Evolutionary conservation across 352 stramenopile species (phyloP).

Genomic region (Phytophthora sp.): DNA sequence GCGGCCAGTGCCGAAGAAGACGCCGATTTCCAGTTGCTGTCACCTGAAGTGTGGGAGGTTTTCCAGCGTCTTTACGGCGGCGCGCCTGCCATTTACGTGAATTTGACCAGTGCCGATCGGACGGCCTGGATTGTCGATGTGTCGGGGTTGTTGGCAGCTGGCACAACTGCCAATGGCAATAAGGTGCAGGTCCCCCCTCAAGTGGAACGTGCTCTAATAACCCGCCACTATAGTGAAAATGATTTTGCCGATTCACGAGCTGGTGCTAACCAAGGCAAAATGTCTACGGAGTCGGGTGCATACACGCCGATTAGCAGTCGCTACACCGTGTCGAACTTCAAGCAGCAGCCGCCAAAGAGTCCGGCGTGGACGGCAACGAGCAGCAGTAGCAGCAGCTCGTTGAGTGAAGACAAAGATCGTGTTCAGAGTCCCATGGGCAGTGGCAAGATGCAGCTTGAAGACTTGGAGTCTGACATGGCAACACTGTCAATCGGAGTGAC

Average conservation of each 20-base stretch:
- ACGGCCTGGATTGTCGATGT: constrained; percentile 57
- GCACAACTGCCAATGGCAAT: constrained; percentile 27
- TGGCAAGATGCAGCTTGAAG: constrained; percentile 41
- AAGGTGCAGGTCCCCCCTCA: constrained; percentile 30
- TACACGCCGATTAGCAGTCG: constrained; percentile 25
- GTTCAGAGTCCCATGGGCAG: constrained; percentile 19
- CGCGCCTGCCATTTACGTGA: constrained; percentile 55
- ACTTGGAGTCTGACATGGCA: constrained; percentile 40
- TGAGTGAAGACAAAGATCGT: constrained; percentile 43
- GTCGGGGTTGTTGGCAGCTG: constrained; percentile 27
- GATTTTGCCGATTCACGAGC: constrained; percentile 17
- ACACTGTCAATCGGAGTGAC: constrained; percentile 19
- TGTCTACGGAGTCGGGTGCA: constrained; percentile 21
- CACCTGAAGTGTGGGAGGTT: constrained; percentile 75
- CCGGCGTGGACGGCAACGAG: constrained; percentile 39
- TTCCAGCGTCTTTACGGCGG: constrained; percentile 74
- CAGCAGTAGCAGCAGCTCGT: constrained; percentile 43
- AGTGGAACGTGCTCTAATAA: constrained; percentile 54
- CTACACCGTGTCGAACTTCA: constrained; percentile 16
- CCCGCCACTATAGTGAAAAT: constrained; percentile 47
- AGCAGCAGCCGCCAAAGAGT: constrained; percentile 35
- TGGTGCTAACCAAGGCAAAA: constrained; percentile 25
- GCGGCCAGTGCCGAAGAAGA: constrained; percentile 31
- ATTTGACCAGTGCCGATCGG: constrained; percentile 36
- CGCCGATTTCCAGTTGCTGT: constrained; percentile 67